Conservation (phyloP, 108 stramenopile species). For the Ochromonas danica region DNA sequence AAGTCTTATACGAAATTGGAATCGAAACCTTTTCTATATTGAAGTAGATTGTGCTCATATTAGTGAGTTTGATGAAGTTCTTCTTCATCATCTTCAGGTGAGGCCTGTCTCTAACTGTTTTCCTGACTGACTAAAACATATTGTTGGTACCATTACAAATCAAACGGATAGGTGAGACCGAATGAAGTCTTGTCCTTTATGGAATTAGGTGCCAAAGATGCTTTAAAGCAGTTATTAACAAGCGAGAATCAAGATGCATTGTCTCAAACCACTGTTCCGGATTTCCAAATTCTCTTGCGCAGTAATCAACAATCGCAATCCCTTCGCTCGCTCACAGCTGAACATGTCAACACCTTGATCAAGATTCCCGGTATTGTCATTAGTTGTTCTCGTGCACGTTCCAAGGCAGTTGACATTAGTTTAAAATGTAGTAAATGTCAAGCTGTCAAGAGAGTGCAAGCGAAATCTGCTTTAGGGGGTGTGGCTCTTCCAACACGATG, state of each 20-base stretch:
- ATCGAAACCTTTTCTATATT: conserved; percentile 50
- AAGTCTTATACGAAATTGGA: conserved; percentile 53
- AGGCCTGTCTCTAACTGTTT: too few relatives aligned
- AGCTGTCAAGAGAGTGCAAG: conserved; percentile 56
- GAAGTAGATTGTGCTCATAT: conserved; percentile 58
- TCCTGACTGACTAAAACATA: too few relatives aligned
- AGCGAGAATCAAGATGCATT: conserved; percentile 38
- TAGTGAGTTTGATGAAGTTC: conserved; percentile 55
- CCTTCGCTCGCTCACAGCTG: conserved; percentile 80
- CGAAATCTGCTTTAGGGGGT: conserved; percentile 49
- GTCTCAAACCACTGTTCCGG: conserved; percentile 45
- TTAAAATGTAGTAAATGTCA: conserved; percentile 79
- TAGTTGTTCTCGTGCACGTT: conserved; percentile 71
- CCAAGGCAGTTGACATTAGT: conserved; percentile 74
- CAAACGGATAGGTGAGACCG: conserved; percentile 47
- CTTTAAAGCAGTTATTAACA: conserved; percentile 44
- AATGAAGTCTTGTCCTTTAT: conserved; percentile 48
- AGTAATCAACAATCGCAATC: conserved; percentile 64
- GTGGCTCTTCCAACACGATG: conserved; percentile 64
- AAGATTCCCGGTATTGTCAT: conserved; percentile 94
- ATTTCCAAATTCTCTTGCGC: conserved; percentile 49
- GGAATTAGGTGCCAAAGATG: conserved; percentile 57
- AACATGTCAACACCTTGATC: conserved; percentile 84
- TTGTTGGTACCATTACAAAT: too few relatives aligned
- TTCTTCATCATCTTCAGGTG: conserved; percentile 42